phyloP scores from a whole-genome alignment of 495 filamentous ascomycete species.

The Chaetomidium leptoderma region DNA sequence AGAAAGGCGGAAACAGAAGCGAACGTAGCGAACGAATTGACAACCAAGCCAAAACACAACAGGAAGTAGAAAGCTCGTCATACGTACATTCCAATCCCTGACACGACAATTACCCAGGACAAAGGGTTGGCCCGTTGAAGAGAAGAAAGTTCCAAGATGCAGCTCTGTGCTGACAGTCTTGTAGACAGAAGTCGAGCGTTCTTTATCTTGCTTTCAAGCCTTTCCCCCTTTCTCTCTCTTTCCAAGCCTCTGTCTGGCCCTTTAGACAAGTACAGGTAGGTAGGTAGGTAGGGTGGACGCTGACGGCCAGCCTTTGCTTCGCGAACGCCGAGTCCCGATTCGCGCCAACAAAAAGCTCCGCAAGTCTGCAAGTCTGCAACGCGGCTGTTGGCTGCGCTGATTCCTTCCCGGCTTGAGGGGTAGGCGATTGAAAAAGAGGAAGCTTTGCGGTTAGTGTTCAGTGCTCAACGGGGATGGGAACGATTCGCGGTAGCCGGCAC shows the following conservation, averaged over 20 bases:
- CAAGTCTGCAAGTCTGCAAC: not conserved
- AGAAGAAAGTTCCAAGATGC: slow-evolving; percentile 26
- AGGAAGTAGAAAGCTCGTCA: slow-evolving; percentile 25
- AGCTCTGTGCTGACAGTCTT: slow-evolving; percentile 33
- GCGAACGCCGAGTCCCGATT: not conserved
- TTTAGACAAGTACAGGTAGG: slow-evolving; percentile 14
- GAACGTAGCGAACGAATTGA: slow-evolving; percentile 13
- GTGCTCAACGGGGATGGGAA: not conserved
- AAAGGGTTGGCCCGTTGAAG: slow-evolving; percentile 19
- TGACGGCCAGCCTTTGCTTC: not conserved
- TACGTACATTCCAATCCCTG: slow-evolving; percentile 37
- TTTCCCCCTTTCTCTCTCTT: slow-evolving; percentile 9
- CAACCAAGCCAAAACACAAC: slow-evolving; percentile 10
- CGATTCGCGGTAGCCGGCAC: not conserved
- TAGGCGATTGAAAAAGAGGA: not conserved
- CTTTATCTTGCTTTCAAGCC: slow-evolving; percentile 2
- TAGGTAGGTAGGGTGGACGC: not conserved
- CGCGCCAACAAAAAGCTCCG: not conserved
- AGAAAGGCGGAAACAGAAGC: slow-evolving; percentile 2
- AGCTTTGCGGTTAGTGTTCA: not conserved
- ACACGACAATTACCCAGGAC: slow-evolving; percentile 20
- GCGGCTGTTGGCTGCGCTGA: not conserved
- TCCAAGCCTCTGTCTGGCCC: not conserved
- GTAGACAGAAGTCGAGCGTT: slow-evolving; percentile 21
- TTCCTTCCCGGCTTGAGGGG: not conserved